Percentiles rank a stretch among this genome's conserved stretches.
phyloP scores from a whole-genome alignment of 1,139 yeast genomes.

The Yamadazyma friedrichii region DNA sequence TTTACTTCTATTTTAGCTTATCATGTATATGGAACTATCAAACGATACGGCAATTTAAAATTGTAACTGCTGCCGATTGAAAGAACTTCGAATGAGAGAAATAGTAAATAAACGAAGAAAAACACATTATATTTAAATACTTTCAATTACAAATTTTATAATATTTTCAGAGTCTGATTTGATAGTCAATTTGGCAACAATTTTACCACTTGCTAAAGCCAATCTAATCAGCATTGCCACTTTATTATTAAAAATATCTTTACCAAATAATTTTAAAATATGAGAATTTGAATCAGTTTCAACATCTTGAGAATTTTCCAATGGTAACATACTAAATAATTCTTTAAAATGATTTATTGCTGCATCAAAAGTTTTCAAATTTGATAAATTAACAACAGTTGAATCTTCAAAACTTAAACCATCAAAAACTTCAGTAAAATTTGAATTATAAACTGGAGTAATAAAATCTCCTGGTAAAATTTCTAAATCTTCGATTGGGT shows the following conservation, averaged over 20 bases:
- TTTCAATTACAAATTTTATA: conserved; percentile 46
- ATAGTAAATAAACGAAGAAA: background rate
- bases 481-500: conserved; percentile 80
- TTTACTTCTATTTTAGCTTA: too few relatives aligned
- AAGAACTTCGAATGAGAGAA: background rate
- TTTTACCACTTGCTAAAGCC: conserved; percentile 66
- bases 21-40: too few relatives aligned
- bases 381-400: conserved; percentile 38
- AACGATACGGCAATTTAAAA: too few relatives aligned
- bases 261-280: conserved; percentile 78
- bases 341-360: conserved; percentile 49
- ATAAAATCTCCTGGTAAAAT: conserved; percentile 82
- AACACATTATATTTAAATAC: conserved; percentile 17
- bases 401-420: conserved; percentile 49
- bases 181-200: conserved; percentile 75
- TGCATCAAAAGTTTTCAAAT: conserved; percentile 32
- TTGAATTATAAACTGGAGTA: conserved; percentile 73
- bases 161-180: conserved; percentile 60
- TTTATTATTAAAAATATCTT: conserved; percentile 70
- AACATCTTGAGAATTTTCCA: conserved; percentile 75
- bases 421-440: conserved; percentile 74
- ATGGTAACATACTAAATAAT: conserved; percentile 73
- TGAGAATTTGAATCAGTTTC: conserved; percentile 64
- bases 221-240: conserved; percentile 70
- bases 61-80: too few relatives aligned